Conservation (phyloP, 148 eudicot species). For the Vaccinium myrtillus region DNA sequence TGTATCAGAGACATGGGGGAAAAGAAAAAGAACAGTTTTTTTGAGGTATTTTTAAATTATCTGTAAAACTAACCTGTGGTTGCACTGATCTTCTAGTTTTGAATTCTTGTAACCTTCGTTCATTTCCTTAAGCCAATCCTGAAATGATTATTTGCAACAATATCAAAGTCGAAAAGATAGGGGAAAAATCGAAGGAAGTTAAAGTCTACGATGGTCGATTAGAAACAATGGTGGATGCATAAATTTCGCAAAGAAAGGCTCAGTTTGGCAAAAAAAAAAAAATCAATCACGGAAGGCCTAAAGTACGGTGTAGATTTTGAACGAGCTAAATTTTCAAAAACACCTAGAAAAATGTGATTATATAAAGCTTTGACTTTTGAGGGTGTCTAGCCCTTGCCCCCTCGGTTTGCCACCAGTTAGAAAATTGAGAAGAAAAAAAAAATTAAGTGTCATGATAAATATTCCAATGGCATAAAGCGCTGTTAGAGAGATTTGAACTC, state of each 20-base stretch:
- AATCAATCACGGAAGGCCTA: neutral
- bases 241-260: neutral
- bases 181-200: neutral
- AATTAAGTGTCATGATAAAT: too few species aligned
- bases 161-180: neutral
- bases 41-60: too few species aligned
- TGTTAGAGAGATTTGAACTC: too few species aligned
- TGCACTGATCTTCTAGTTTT: conserved; percentile 51
- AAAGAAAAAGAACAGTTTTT: too few species aligned
- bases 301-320: neutral
- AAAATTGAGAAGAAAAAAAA: neutral
- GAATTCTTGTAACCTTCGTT: conserved; percentile 41
- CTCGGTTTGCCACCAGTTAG: neutral
- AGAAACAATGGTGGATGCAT: neutral
- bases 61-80: conserved; percentile 25
- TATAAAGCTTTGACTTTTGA: neutral
- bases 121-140: conserved; percentile 39
- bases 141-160: neutral
- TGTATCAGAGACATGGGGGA: neutral
- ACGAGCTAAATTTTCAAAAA: neutral
- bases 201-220: neutral
- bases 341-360: neutral
- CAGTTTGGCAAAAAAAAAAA: neutral
- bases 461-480: too few species aligned
- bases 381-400: neutral